These are phyloP conservation scores for Suillus luteus DNA, from an alignment of 768 basidiomycete genomes.

Conservation along the genomic window DNA sequence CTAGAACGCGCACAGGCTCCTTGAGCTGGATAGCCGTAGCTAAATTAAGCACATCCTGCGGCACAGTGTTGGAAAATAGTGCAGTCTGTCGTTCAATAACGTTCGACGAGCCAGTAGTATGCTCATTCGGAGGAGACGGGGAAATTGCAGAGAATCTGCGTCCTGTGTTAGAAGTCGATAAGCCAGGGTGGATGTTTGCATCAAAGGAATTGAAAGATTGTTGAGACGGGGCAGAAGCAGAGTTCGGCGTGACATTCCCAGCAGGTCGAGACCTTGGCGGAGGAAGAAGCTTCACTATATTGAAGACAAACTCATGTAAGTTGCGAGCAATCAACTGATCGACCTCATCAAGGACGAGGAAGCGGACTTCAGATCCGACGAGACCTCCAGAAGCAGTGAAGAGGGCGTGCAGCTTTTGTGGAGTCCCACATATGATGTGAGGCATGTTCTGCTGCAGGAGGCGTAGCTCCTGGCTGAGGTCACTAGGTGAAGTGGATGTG, in stretches of 20 bases:
- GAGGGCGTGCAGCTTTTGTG: constrained; percentile 92
- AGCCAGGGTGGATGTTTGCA: constrained; percentile 36
- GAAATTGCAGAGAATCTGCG: constrained; percentile 64
- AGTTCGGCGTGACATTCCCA: constrained; percentile 37
- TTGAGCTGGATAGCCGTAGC: constrained; percentile 90
- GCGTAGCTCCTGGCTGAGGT: constrained; percentile 74
- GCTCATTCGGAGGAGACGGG: constrained; percentile 46
- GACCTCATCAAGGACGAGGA: constrained; percentile 96
- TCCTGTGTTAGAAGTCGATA: constrained; percentile 39
- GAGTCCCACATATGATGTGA: constrained; percentile 95
- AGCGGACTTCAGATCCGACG: constrained; percentile 80
- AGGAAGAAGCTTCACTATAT: constrained; percentile 91
- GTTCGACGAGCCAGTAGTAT: constrained; percentile 30
- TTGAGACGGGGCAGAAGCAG: constrained; percentile 36
- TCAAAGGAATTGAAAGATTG: constrained; percentile 52
- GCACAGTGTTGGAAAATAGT: constrained; percentile 97
- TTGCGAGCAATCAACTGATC: constrained; percentile 98
- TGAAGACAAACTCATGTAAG: constrained; percentile 92
- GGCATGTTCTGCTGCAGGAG: constrained; percentile 89
- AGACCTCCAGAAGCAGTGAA: constrained; percentile 82
- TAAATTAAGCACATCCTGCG: constrained; percentile 95
- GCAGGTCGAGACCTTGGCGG: constrained; percentile 71
- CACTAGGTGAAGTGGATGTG: constrained; percentile 59
- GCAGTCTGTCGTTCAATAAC: constrained; percentile 84
- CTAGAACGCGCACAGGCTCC: constrained; percentile 97